Conservation (phyloP, 2,329 filamentous ascomycete genomes). For the Beauveria medogensis region DNA sequence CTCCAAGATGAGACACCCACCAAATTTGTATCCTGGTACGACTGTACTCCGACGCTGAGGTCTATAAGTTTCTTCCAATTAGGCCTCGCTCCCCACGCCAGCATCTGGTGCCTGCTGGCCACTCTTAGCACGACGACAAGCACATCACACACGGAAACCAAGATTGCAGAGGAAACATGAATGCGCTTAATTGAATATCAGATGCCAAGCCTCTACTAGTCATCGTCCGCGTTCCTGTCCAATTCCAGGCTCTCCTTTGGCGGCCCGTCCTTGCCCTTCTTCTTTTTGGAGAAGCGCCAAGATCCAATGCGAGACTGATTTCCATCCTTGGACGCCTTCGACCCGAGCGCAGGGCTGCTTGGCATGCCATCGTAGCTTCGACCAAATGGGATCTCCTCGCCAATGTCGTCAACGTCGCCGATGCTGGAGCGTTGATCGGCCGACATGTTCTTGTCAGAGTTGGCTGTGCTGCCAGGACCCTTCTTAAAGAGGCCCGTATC, state of each 20-base stretch:
- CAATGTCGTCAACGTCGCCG: constrained; percentile 45
- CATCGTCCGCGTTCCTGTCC: constrained; percentile 30
- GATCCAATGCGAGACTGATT: constrained; percentile 42
- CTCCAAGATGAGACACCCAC: no score
- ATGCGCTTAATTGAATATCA: neutral
- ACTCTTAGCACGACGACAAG: no score
- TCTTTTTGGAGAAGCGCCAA: constrained; percentile 53
- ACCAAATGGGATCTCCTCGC: constrained; percentile 38
- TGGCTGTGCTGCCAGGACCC: constrained; percentile 46
- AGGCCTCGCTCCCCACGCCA: no score
- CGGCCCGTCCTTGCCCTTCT: constrained; percentile 44
- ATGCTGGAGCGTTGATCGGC: constrained; percentile 49
- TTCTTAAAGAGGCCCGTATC: constrained; percentile 51
- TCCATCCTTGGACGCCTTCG: constrained; percentile 36
- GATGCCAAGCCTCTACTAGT: constrained; percentile 9
- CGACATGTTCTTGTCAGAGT: constrained; percentile 49
- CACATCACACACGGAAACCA: no score
- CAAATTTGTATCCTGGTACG: no score
- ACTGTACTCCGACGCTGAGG: no score
- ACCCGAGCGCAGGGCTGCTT: constrained; percentile 49
- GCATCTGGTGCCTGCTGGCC: no score
- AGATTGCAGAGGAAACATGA: neutral
- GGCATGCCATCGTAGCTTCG: constrained; percentile 49
- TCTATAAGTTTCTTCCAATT: no score
- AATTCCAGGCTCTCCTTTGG: constrained; percentile 44